phyloP scores from a whole-genome alignment of 345 rosid genomes.

The Arabidopsis thaliana region DNA sequence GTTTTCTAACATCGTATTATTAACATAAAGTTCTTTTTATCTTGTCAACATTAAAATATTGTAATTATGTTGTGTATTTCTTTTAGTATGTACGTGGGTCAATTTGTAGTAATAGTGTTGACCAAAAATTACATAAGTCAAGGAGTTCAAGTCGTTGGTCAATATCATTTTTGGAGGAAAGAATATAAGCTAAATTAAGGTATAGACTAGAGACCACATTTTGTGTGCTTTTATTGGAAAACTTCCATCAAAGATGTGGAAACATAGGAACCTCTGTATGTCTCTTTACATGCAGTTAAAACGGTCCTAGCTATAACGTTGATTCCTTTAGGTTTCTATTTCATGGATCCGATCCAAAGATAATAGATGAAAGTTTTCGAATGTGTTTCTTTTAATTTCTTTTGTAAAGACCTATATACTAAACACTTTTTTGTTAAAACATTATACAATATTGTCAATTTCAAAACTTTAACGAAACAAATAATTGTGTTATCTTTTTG shows the following conservation, averaged over 20 bases:
- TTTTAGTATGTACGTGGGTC: background rate
- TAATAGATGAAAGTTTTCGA: slow-evolving; percentile 2
- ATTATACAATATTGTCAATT: background rate
- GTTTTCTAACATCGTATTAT: slow-evolving; percentile 15
- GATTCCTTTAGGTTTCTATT: background rate
- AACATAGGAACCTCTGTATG: too few relatives aligned
- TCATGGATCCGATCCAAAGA: background rate
- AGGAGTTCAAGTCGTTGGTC: background rate
- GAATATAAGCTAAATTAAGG: background rate
- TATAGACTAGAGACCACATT: background rate
- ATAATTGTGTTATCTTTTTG: slow-evolving; percentile 31
- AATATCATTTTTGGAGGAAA: background rate
- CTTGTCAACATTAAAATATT: slow-evolving; percentile 3
- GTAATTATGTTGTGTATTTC: background rate
- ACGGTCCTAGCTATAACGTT: too few relatives aligned
- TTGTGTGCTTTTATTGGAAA: too few relatives aligned
- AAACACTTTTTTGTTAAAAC: background rate
- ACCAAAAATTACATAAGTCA: background rate
- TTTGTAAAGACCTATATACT: slow-evolving; percentile 27
- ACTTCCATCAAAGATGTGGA: background rate
- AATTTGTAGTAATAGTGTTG: slow-evolving; percentile 6
- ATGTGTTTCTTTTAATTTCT: slow-evolving; percentile 7
- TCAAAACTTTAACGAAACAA: background rate
- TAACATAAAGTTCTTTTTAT: background rate
- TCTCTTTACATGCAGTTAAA: too few relatives aligned